Evolutionary conservation across 805 yeast species (phyloP), one percentile per base, ranked within the genome.

Genomic region (Ogataea minuta): DNA sequence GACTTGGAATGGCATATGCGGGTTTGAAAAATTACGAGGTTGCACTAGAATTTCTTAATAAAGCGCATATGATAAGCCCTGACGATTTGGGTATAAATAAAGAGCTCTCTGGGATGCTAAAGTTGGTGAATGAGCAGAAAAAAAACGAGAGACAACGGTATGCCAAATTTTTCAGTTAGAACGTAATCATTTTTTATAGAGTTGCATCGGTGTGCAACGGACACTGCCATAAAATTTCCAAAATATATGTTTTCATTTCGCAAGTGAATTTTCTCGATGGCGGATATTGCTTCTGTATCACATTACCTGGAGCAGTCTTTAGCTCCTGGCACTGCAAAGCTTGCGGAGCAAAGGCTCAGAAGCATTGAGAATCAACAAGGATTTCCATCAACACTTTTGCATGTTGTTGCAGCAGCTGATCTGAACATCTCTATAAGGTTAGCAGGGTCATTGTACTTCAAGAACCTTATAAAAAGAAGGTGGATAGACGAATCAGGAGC

Each of bases 401-500:
- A 84, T 54, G 76, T 90, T 12, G 85, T 89, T 23, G 88, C 95
- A 4, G 72, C 84, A 11, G 56, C 68, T 21, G 70, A 71, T 28
- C 55, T 80, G 28, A 71, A 74, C 3, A 57, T 61, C 4, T 67
- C 84, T 2, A 76, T 84, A 1, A 72, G 97, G 45, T 67, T 90
- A 33, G 96, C 99, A 1, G 95, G 86, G 13, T 88, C 96, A 1
- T 67, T 95, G 37, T 89, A 84, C 63, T 88, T 93, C 66, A 93
- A 93, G 60, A 93, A 93, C 60, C 74, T 88, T 45, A 72, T 93
- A 47, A 82, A 77, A 53, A 70, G 96, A 36, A 81, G 76, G 52
- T 93, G 96, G 97, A 81, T 84, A 35, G 89, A 89, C 61, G 95
- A 87, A 49, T 84, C 86, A 38, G 98, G 99, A 6, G 74, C 74